phyloP scores from a whole-genome alignment of 805 yeast species.

The Ascoidea rubescens region DNA sequence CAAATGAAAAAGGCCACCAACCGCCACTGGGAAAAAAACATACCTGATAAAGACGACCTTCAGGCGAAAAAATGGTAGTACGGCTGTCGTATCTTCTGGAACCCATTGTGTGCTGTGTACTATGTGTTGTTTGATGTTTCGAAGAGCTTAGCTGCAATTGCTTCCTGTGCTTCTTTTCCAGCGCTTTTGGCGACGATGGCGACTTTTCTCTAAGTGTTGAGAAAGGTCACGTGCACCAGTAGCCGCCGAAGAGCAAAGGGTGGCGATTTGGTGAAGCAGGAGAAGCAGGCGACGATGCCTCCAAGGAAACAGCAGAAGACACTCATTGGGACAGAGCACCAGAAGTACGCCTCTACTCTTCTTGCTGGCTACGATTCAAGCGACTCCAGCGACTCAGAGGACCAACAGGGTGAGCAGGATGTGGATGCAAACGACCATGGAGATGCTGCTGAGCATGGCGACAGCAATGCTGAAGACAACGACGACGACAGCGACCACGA shows the following conservation, averaged over 20 bases:
- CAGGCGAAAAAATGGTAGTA: slow-evolving; percentile 98
- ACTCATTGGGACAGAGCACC: no score
- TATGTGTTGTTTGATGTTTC: background rate
- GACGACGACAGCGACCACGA: background rate
- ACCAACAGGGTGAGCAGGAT: no score
- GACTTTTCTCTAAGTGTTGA: background rate
- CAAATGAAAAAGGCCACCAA: background rate
- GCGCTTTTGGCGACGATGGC: background rate
- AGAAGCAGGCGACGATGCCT: background rate
- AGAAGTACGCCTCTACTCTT: no score
- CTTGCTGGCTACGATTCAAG: no score
- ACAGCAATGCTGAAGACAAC: no score
- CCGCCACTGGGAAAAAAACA: slow-evolving; percentile 13
- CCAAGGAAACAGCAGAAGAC: no score
- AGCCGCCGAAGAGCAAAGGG: background rate
- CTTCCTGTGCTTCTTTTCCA: background rate
- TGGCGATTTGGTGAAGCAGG: background rate
- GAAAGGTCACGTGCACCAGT: background rate
- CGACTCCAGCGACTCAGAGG: no score
- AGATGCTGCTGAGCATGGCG: no score
- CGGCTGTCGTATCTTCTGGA: slow-evolving; percentile 98
- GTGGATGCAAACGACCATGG: no score
- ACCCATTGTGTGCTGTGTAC: slow-evolving; percentile 25
- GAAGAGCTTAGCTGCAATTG: background rate
- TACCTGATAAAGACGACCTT: slow-evolving; percentile 91